These are phyloP conservation scores for Nicotiana benthamiana DNA, from an alignment of 257 asterid genomes.

Conservation along the genomic window DNA sequence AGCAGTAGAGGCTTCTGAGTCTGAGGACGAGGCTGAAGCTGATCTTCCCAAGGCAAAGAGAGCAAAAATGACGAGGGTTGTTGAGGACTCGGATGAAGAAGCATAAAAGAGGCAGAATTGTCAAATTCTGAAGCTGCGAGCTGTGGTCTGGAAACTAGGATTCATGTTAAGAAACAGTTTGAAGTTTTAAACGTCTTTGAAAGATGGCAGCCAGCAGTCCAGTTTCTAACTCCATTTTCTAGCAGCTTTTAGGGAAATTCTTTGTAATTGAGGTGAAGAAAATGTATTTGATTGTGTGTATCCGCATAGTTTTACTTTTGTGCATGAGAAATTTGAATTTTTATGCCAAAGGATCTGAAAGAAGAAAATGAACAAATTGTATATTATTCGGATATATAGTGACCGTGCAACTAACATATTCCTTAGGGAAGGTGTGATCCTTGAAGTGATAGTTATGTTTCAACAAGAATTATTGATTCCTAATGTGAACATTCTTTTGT, in stretches of 20 bases:
- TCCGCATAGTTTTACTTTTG: neutral
- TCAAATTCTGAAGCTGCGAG: neutral
- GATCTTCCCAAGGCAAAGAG: constrained; percentile 34
- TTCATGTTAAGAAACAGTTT: neutral
- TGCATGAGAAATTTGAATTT: neutral
- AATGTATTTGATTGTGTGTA: neutral
- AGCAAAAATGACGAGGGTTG: constrained; percentile 36
- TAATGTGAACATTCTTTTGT: neutral
- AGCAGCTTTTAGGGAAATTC: neutral
- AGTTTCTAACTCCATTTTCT: neutral
- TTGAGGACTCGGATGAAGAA: constrained; percentile 64
- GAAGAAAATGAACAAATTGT: neutral
- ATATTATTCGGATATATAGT: neutral
- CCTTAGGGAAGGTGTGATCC: neutral
- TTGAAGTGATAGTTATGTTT: neutral
- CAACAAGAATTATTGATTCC: neutral
- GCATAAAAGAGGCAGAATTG: neutral
- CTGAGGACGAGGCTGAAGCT: constrained; percentile 27
- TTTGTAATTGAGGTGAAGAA: neutral
- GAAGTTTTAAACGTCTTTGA: neutral
- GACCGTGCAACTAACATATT: neutral
- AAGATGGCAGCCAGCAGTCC: neutral
- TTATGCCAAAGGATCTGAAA: neutral
- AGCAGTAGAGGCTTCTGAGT: constrained; percentile 40
- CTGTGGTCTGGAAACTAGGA: neutral